Evolutionary conservation across 169 alveolate species (phyloP).

Genomic region (Toxoplasma gondii): DNA sequence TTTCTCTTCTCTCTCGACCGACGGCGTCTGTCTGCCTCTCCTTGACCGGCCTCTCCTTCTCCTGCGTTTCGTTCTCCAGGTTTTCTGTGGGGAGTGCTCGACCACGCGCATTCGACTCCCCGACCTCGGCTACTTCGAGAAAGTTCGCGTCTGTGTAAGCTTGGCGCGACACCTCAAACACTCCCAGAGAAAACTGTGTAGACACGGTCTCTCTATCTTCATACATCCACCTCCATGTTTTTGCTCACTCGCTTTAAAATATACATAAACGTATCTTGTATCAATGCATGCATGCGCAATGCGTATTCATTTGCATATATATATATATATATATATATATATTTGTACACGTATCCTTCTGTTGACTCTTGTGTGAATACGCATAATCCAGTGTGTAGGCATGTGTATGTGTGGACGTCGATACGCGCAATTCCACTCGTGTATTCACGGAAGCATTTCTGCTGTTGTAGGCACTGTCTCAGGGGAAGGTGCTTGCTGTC

Average conservation of each 20-base stretch:
- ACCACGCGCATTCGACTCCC: conserved; percentile 52
- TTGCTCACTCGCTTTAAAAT: background rate
- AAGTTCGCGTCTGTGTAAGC: conserved; percentile 64
- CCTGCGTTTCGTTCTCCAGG: background rate
- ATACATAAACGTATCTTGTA: too few species aligned
- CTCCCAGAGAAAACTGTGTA: background rate
- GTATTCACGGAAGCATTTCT: too few species aligned
- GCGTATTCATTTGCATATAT: too few species aligned
- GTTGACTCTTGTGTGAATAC: background rate
- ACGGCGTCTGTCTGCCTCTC: background rate
- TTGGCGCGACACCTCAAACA: background rate
- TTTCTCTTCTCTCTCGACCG: background rate
- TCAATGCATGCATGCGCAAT: too few species aligned
- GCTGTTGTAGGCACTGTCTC: too few species aligned
- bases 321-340: too few species aligned
- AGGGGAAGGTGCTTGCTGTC: too few species aligned
- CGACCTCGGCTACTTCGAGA: conserved; percentile 56
- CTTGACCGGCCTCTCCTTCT: background rate
- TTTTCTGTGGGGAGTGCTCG: conserved; percentile 53
- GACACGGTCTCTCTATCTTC: background rate
- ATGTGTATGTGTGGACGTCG: background rate
- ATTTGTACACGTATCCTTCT: too few species aligned
- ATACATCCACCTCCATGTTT: background rate
- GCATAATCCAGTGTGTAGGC: background rate
- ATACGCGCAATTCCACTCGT: too few species aligned